Evolutionary conservation across 352 stramenopile species (phyloP), one percentile per base, ranked within the genome.

Genomic region (Globisporangium parvum): DNA sequence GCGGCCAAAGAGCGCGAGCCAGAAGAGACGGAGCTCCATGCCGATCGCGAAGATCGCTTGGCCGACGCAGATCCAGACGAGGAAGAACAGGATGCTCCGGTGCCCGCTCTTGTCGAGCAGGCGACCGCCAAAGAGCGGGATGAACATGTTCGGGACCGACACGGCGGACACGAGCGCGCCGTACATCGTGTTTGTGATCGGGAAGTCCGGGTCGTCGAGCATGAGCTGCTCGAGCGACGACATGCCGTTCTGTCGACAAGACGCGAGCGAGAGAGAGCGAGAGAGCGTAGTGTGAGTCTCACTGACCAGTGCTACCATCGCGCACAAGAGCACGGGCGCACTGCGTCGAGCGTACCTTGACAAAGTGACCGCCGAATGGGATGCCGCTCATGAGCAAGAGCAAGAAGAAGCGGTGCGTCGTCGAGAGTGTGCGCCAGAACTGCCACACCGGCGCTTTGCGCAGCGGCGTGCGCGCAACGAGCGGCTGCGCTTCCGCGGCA

Each of bases 171-270:
- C 62, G 47, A 94, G 61, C 39, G 82, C 82, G 41, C 85, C 85
- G 57, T 91, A 94, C 80, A 91, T 91, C 42, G 80, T 93, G 59
- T 90, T 93, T 37, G 82, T 70, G 53, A 95, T 83, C 28, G 80
- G 75, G 61, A 91, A 95, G 31, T 71, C 61, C 40, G 67, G 59
- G 55, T 93, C 80, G 35, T 88, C 71, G 28, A 93, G 59, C 79
- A 94, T 91, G 23, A 93, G 63, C 58, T 85, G 82, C 57, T 89
- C 74, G 23, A 94, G 63, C 49, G 83, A 85, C 41, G 80, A 89
- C 77, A 94, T 85, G 51, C 77, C 72, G 51, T 92, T 95, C 80
- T 86, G 56, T 51, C 15, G 26, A 26, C 14, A 14, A 8, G 39
- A 20, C 3, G 9, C 0, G 12, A 24, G 24, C 9, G 15, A 6